Conservation (phyloP, 140 eudicot species). For the Cichorium intybus region DNA sequence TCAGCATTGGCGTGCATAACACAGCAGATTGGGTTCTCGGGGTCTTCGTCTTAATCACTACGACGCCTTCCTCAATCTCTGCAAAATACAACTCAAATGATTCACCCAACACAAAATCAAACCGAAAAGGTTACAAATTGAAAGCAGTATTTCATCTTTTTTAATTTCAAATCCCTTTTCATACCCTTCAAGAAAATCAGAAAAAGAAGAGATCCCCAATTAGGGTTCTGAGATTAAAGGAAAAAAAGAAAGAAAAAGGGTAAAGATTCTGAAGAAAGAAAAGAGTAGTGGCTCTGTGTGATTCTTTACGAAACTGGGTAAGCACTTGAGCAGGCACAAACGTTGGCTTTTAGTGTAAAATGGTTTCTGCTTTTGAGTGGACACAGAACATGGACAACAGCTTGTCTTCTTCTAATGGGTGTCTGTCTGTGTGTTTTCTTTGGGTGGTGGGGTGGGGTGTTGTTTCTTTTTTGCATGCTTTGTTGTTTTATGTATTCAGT, state of each 20-base stretch:
- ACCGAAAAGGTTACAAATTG: constrained; percentile 10
- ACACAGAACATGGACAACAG: constrained; percentile 46
- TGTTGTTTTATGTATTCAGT: constrained; percentile 28
- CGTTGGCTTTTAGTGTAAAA: constrained; percentile 44
- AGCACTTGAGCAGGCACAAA: constrained; percentile 32
- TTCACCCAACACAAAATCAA: constrained; percentile 23
- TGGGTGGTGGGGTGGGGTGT: constrained; percentile 32
- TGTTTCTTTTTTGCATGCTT: constrained; percentile 36
- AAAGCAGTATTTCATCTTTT: constrained; percentile 25
- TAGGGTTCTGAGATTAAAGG: constrained; percentile 25
- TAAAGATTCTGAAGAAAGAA: constrained; percentile 26
- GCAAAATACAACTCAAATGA: constrained; percentile 23
- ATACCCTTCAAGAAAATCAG: neutral
- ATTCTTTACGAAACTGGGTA: constrained; percentile 47
- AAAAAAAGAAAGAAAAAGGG: constrained; percentile 10
- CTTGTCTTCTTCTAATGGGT: constrained; percentile 48
- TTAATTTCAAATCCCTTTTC: neutral
- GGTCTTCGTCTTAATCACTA: constrained; percentile 47
- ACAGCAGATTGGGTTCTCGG: constrained; percentile 44
- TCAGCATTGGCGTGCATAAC: constrained; percentile 80
- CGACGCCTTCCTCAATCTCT: constrained; percentile 15
- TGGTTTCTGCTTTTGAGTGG: constrained; percentile 39
- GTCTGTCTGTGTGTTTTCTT: constrained; percentile 27
- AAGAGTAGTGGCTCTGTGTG: constrained; percentile 29
- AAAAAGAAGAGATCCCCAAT: constrained; percentile 15